Evolutionary conservation across 1,284 basidiomycete species (phyloP).

Genomic region (Tremellales sp.): DNA sequence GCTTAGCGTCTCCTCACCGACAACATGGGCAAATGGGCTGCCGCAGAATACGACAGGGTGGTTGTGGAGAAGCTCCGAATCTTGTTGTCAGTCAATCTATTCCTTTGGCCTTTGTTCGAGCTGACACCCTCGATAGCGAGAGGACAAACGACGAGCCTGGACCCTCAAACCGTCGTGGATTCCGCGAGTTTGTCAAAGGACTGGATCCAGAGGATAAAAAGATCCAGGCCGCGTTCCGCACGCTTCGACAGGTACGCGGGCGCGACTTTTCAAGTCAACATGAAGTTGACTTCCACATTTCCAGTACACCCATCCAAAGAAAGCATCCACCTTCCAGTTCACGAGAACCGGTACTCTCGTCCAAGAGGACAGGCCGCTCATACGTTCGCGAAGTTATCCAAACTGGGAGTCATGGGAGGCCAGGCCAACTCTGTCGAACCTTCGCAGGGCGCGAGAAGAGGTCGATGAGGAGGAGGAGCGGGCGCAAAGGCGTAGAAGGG

Average conservation of each 20-base stretch:
- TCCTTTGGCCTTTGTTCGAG: slow-evolving; percentile 1
- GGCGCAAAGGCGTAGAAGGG: slow-evolving; percentile 7
- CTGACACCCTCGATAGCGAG: neutral
- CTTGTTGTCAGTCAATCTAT: slow-evolving; percentile 19
- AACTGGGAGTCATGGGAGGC: neutral
- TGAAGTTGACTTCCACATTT: neutral
- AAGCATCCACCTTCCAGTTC: neutral
- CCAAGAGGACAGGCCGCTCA: neutral
- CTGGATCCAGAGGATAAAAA: slow-evolving; percentile 14
- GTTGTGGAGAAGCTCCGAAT: slow-evolving; percentile 17
- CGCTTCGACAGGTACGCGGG: slow-evolving; percentile 15
- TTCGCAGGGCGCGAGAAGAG: slow-evolving; percentile 3
- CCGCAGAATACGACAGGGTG: slow-evolving; percentile 21
- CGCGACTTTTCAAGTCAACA: too few relatives aligned
- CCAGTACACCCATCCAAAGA: neutral
- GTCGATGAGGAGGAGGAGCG: slow-evolving; percentile 7
- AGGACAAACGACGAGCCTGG: too few relatives aligned
- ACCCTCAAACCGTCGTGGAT: too few relatives aligned
- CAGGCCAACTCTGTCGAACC: too few relatives aligned
- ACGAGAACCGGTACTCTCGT: neutral
- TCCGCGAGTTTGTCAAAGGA: slow-evolving; percentile 14
- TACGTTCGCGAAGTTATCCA: neutral
- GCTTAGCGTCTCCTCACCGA: neutral
- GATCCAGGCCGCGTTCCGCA: slow-evolving; percentile 15
- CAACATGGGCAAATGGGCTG: slow-evolving; percentile 29